Evolutionary conservation across 2,329 filamentous ascomycete genomes (phyloP).

Genomic region (Aureobasidium zeae): DNA sequence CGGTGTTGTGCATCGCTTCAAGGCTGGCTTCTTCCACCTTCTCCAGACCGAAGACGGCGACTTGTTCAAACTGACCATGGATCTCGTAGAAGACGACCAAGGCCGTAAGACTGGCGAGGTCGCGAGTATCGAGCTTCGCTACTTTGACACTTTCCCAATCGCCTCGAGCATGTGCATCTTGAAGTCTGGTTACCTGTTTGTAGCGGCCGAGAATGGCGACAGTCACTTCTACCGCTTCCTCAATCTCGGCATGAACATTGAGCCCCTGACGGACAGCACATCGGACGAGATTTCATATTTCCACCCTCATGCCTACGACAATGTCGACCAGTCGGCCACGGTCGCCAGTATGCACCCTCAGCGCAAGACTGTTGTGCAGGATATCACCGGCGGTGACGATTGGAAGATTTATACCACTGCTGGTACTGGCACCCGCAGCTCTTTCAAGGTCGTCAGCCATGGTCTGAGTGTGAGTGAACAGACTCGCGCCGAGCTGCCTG

Average conservation of each 20-base stretch:
- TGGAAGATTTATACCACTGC: conserved; percentile 93
- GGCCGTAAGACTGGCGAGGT: conserved; percentile 75
- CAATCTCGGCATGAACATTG: conserved; percentile 88
- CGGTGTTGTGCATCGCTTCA: conserved; percentile 96
- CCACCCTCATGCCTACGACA: conserved; percentile 66
- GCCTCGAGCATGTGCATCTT: conserved; percentile 82
- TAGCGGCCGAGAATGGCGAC: conserved; percentile 85
- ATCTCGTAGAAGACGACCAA: conserved; percentile 74
- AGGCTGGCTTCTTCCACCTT: conserved; percentile 90
- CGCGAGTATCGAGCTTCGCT: conserved; percentile 79
- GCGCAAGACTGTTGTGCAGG: conserved; percentile 83
- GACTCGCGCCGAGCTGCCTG: conserved; percentile 84
- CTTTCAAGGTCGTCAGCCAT: conserved; percentile 86
- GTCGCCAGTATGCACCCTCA: conserved; percentile 85
- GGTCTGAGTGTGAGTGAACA: conserved; percentile 90
- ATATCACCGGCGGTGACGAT: conserved; percentile 83
- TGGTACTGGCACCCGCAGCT: conserved; percentile 78
- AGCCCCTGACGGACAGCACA: conserved; percentile 76
- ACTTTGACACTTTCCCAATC: conserved; percentile 91
- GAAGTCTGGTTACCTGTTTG: conserved; percentile 91
- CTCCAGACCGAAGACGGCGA: conserved; percentile 97
- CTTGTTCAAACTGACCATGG: conserved; percentile 89
- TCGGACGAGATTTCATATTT: conserved; percentile 74
- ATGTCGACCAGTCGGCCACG: conserved; percentile 74
- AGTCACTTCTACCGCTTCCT: conserved; percentile 96